phyloP scores from a whole-genome alignment of 306 rosid species.

The Lithocarpus polystachyus region DNA sequence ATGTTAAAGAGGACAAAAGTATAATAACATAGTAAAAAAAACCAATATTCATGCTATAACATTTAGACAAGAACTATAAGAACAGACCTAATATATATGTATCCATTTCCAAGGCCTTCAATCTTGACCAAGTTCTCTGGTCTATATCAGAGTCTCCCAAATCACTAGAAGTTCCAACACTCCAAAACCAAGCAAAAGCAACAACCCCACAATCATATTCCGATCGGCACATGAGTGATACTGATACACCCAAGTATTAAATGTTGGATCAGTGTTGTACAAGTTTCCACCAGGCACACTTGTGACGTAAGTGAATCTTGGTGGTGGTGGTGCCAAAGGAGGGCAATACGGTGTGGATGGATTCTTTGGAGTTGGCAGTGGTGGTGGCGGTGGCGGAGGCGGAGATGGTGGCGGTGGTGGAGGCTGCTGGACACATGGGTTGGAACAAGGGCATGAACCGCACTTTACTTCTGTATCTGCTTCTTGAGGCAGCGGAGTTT shows the following conservation, averaged over 20 bases:
- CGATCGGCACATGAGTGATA: constrained; percentile 25
- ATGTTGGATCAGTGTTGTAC: constrained; percentile 26
- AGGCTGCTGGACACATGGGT: constrained; percentile 45
- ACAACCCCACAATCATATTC: constrained; percentile 26
- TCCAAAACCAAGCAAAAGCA: constrained; percentile 34
- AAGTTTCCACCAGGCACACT: constrained; percentile 47
- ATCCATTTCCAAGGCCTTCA: neutral
- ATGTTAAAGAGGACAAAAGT: neutral
- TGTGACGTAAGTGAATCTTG: constrained; percentile 68
- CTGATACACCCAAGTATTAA: constrained; percentile 24
- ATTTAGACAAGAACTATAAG: neutral
- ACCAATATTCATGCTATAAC: neutral
- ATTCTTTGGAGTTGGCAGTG: constrained; percentile 10
- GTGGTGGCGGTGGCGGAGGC: constrained; percentile 23
- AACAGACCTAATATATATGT: neutral
- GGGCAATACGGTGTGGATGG: constrained; percentile 35
- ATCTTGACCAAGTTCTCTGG: neutral
- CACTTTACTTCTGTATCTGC: constrained; percentile 54
- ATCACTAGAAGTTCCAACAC: constrained; percentile 6
- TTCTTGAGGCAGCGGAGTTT: constrained; percentile 23
- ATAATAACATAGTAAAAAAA: neutral
- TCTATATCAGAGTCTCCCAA: neutral
- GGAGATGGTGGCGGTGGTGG: constrained; percentile 30
- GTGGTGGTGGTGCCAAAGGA: constrained; percentile 37
- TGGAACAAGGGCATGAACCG: constrained; percentile 73